Evolutionary conservation across 371 early-diverging fungal genomes (phyloP), one percentile per base, ranked within the genome.

Genomic region (Zancudomyces culisetae): DNA sequence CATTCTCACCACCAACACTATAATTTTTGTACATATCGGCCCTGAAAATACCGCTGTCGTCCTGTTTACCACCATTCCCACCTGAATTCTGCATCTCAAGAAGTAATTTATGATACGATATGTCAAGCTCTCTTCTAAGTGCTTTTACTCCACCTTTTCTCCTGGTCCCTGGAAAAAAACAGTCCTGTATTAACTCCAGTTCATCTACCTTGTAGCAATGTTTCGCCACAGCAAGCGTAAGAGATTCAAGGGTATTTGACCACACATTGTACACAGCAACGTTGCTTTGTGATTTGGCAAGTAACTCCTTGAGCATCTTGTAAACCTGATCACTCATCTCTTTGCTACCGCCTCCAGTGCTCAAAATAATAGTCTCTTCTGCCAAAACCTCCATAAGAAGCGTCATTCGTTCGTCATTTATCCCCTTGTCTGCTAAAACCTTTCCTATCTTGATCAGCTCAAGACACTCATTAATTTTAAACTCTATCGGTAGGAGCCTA

Each of bases 141-240:
- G 22, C 45, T 43, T 43, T 65, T 45, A 60, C 26, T 1, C 66
- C 66, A 8, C 52, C 55, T 27, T 58, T 55, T 30, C 64, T 63
- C 0, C 62, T 55, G 49, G 56, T 56, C 0, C 66, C 66, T 3
- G 59, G 51, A 46, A 64, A 65, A 64, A 65, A 60, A 51, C 58
- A 57, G 40, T 65, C 66, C 19, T 65, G 66, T 19, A 65, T 51
- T n/a, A 65, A 49, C 15, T 55, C 49, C 26, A 63, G 65, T 45
- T 65, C 66, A 1, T 65, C 65, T 12, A 60, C 58, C 8, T 46
- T 28, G 12, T 58, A 55, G 10, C 59, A 55, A 27, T 65, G 51
- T 2, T 58, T 53, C 0, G 60, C 60, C 1, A 60, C 57, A 4
- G 66, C 60, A 27, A 64, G 57, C 0, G 66, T 65, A 24, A 65